Evolutionary conservation across 495 filamentous ascomycete species (phyloP).

Genomic region (Aspergillus sclerotiicarbonarius): DNA sequence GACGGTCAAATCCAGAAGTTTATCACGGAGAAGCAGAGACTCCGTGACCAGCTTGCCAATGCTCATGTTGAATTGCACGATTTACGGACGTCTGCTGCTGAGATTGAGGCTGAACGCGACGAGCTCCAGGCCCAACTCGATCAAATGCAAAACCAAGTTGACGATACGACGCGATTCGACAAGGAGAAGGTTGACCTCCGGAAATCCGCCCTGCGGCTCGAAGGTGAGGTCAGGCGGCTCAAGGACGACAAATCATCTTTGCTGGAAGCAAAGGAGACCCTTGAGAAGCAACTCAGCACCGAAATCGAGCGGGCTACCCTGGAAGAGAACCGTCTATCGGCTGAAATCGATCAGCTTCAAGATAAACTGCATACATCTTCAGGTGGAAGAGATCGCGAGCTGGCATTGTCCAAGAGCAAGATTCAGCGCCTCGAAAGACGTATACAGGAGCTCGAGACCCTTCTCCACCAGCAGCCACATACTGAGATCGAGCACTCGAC

Average conservation of each 20-base stretch:
- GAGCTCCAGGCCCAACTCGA: constrained; percentile 59
- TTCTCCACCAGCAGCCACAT: constrained; percentile 45
- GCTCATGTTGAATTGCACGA: constrained; percentile 60
- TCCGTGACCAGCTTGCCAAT: constrained; percentile 62
- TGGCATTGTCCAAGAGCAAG: constrained; percentile 49
- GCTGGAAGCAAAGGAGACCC: constrained; percentile 47
- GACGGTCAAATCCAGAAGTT: constrained; percentile 49
- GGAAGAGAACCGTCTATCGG: constrained; percentile 56
- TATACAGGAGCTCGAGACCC: constrained; percentile 55
- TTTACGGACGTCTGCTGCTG: constrained; percentile 50
- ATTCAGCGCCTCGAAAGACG: constrained; percentile 59
- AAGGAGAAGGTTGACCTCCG: constrained; percentile 62
- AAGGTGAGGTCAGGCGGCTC: constrained; percentile 57
- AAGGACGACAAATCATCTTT: constrained; percentile 55
- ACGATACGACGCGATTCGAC: constrained; percentile 56
- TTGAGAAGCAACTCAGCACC: constrained; percentile 53
- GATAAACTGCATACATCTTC: constrained; percentile 41
- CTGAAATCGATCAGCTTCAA: constrained; percentile 59
- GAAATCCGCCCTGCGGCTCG: constrained; percentile 56
- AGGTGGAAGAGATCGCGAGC: constrained; percentile 48
- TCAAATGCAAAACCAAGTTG: constrained; percentile 45
- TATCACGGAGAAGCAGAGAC: constrained; percentile 54
- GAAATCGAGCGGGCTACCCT: constrained; percentile 55
- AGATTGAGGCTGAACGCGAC: constrained; percentile 61
- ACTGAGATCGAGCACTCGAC: constrained; percentile 35